phyloP scores from a whole-genome alignment of 2,329 filamentous ascomycete genomes.

The Neophaeococcomyces aloes region DNA sequence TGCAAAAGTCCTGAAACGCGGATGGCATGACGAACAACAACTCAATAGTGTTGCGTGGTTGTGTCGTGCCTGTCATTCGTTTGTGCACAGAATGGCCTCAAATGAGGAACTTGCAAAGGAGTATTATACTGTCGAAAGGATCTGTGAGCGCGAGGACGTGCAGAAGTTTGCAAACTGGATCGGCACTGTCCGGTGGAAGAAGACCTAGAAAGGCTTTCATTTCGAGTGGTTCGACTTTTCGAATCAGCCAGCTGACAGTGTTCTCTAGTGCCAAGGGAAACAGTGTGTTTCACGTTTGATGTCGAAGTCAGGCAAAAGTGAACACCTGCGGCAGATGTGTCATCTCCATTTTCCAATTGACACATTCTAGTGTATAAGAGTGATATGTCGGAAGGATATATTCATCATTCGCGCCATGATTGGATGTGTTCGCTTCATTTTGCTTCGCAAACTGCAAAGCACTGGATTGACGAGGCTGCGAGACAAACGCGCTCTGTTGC shows the following conservation, averaged over 20 bases:
- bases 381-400: not conserved
- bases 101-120: conserved; percentile 69
- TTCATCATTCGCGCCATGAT: no score
- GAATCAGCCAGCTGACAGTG: no score
- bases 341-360: no score
- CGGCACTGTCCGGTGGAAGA: conserved; percentile 63
- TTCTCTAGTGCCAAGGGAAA: no score
- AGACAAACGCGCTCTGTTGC: not conserved
- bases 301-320: no score
- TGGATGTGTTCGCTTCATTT: not conserved
- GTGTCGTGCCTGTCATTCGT: conserved; percentile 72
- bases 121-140: conserved; percentile 61
- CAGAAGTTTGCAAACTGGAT: conserved; percentile 63
- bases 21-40: conserved; percentile 66
- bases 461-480: not conserved
- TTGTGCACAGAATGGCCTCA: conserved; percentile 62
- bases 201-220: conserved; percentile 34
- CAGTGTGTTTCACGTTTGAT: no score
- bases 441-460: not conserved
- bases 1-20: conserved; percentile 62
- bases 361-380: not conserved
- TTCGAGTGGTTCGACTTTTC: no score
- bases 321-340: no score
- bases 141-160: conserved; percentile 62
- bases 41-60: conserved; percentile 77